Conservation (phyloP, 1,284 basidiomycete genomes). For the Farysia itapuensis region DNA sequence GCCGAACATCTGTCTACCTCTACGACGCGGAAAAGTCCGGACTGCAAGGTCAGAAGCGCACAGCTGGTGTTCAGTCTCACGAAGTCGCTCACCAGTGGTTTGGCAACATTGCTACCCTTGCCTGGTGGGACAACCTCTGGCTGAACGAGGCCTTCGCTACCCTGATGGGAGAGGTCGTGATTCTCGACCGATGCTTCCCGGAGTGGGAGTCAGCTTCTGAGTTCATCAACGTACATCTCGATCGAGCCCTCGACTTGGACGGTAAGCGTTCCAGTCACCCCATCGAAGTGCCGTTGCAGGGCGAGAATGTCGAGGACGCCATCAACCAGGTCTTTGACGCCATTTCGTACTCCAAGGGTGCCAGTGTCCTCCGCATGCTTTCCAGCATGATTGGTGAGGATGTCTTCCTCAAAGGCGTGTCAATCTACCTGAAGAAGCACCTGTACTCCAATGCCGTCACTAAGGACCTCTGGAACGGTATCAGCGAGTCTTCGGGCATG, state of each 20-base stretch:
- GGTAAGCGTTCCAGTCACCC: conserved; percentile 90
- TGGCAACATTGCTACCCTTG: conserved; percentile 87
- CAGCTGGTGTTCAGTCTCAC: conserved; percentile 78
- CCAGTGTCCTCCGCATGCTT: conserved; percentile 84
- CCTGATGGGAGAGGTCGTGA: conserved; percentile 81
- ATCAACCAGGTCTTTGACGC: conserved; percentile 59
- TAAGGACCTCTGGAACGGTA: conserved; percentile 85
- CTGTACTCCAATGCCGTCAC: conserved; percentile 82
- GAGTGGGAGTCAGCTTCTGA: conserved; percentile 65
- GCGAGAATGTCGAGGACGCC: conserved; percentile 55
- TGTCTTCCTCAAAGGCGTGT: conserved; percentile 64
- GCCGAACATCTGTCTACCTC: conserved; percentile 79
- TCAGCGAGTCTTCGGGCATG: conserved; percentile 74
- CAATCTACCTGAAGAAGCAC: conserved; percentile 84
- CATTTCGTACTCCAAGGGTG: conserved; percentile 61
- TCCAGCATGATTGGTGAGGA: conserved; percentile 78
- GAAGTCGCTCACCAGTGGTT: conserved; percentile 69
- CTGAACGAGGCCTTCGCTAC: conserved; percentile 78
- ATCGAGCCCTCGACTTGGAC: conserved; percentile 75
- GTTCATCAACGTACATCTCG: conserved; percentile 65
- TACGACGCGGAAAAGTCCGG: conserved; percentile 78
- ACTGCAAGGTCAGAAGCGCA: conserved; percentile 74
- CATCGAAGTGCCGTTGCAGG: conserved; percentile 75
- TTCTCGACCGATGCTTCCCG: conserved; percentile 68
- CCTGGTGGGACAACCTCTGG: conserved; percentile 75